Percentiles rank a stretch among this genome's conserved stretches.
Evolutionary conservation across 108 stramenopile genomes (phyloP).

Genomic region (Stephanodiscus minutulus): DNA sequence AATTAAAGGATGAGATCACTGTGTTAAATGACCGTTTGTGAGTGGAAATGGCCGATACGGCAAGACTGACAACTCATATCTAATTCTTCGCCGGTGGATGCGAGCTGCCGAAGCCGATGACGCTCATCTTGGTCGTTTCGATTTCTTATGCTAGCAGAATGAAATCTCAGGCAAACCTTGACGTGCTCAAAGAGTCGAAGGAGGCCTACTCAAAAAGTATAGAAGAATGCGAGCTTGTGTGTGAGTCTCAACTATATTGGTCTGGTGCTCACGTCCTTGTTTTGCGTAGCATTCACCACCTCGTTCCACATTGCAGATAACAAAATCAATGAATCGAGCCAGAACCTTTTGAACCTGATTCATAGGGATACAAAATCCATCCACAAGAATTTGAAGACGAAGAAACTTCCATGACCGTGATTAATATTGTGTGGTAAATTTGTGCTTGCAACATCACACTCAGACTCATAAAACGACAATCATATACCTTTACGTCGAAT

Average conservation of each 20-base stretch:
- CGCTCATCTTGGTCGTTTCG: no score
- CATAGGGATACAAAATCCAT: slow-evolving; percentile 64
- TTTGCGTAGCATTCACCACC: neutral
- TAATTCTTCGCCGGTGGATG: no score
- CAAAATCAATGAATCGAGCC: slow-evolving; percentile 86
- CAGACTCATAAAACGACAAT: neutral
- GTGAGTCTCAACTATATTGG: neutral
- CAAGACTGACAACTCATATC: no score
- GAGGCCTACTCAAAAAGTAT: slow-evolving; percentile 23
- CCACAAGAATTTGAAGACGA: slow-evolving; percentile 13
- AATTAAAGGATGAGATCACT: slow-evolving; percentile 19
- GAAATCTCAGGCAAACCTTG: slow-evolving; percentile 11
- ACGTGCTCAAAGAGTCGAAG: slow-evolving; percentile 11
- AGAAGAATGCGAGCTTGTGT: slow-evolving; percentile 24
- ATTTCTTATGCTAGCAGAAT: slow-evolving; percentile 4
- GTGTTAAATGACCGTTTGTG: slow-evolving; percentile 11
- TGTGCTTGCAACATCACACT: neutral
- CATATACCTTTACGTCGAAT: no score
- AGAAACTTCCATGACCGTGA: neutral
- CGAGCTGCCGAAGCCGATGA: no score
- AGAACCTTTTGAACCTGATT: slow-evolving; percentile 82
- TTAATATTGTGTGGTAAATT: neutral
- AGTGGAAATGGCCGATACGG: neutral
- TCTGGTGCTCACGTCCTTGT: neutral
- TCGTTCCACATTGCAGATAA: slow-evolving; percentile 40